These are phyloP conservation scores for Castanospermum australe DNA, from an alignment of 306 rosid genomes.

Conservation along the genomic window DNA sequence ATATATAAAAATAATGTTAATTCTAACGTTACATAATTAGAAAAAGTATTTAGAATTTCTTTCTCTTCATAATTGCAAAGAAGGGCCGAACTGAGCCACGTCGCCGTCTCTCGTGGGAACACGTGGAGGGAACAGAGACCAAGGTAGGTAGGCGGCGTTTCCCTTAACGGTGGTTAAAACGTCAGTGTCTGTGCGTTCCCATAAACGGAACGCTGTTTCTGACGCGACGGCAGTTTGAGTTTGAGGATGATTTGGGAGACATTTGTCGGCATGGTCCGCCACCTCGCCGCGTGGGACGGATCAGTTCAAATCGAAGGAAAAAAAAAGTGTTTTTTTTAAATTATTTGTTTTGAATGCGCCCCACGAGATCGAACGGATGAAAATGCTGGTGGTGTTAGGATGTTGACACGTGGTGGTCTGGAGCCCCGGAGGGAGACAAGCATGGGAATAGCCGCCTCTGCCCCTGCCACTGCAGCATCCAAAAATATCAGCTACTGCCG, in stretches of 20 bases:
- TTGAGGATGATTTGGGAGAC: background rate
- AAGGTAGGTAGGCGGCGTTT: constrained; percentile 37
- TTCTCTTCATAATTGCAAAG: too few species aligned
- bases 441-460: constrained; percentile 15
- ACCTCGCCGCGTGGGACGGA: constrained; percentile 50
- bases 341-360: constrained; percentile 14
- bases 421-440: constrained; percentile 47
- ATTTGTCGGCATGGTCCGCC: constrained; percentile 49
- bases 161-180: constrained; percentile 23
- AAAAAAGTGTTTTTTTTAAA: background rate
- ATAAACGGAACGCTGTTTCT: background rate
- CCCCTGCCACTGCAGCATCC: background rate
- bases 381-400: background rate
- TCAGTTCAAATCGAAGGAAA: background rate
- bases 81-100: constrained; percentile 21
- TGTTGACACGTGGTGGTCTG: constrained; percentile 31
- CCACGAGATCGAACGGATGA: constrained; percentile 31
- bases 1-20: too few species aligned
- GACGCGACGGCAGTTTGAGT: constrained; percentile 12
- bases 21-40: too few species aligned
- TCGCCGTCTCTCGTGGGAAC: background rate
- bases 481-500: background rate
- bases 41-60: too few species aligned
- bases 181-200: background rate
- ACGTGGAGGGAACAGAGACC: constrained; percentile 10